Evolutionary conservation across 768 basidiomycete genomes (phyloP), one percentile per base, ranked within the genome.

Genomic region (Tricholoma bakamatsutake): DNA sequence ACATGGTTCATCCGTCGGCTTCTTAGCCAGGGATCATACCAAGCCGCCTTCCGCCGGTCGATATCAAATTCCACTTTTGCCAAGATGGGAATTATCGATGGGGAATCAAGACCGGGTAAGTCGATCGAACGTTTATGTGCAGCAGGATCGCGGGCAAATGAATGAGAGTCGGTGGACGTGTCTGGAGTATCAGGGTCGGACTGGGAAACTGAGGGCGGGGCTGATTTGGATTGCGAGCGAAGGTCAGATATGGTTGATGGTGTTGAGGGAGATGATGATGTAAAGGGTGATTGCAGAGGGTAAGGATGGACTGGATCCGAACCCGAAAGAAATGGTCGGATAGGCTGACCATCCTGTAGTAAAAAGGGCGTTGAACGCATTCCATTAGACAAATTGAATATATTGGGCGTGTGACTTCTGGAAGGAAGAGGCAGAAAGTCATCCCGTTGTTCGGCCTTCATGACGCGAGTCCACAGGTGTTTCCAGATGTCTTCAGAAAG

Each of bases 41-140:
- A 97, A 3, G 73, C 73, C 2, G 93, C 94, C 59, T 78, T 85
- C 52, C 81, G 75, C 37, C 76, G 76, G 69, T 97, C 95, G 62
- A 98, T 87, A 67, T 97, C 93, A 63, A 98, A 97, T 68, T 98
- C 94, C 11, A 98, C 84, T 69, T 95, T 95, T 49, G 93, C 95
- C 28, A 98, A 79, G 54, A 97, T 85, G 4, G 89, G 90, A 52
- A 92, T 83, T 21, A 90, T 71, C 24, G 85, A 80, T 47, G 80
- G 69, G 5, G 84, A 83, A 54, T 69, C 67, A 39, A 90, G 75
- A 6, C 88, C 89, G 4, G 88, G 85, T 9, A 90, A 77, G 52
- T 84, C 78, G 55, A 89, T 72, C 21, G 79, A 78, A 48, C 77
- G 73, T 13, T 75, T 76, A 47, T 73, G 73, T 28, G 67, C 58